Evolutionary conservation across 352 stramenopile species (phyloP).

Genomic region (Globisporangium acanthophoron): DNA sequence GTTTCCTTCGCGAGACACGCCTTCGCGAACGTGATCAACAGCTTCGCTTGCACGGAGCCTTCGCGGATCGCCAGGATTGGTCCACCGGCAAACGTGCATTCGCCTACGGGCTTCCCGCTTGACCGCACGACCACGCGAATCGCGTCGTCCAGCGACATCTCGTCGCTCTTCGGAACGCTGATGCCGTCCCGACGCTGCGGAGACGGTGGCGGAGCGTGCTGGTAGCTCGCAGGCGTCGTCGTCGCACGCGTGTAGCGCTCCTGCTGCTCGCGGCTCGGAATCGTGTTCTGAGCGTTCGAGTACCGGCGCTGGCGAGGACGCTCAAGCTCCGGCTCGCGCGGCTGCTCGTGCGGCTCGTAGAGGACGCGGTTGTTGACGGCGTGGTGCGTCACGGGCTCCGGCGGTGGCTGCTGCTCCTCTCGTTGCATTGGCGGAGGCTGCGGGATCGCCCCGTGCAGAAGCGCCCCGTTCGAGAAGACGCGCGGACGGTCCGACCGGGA

Average conservation of each 20-base stretch:
- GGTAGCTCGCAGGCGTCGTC: background rate
- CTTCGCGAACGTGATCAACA: conserved; percentile 71
- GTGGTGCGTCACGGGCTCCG: background rate
- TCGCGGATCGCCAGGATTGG: conserved; percentile 55
- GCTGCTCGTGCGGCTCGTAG: conserved; percentile 3
- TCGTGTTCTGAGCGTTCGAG: conserved; percentile 6
- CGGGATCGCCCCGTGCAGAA: background rate
- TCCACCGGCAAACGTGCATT: conserved; percentile 61
- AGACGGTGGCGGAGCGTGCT: background rate
- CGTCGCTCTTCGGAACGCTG: conserved; percentile 7
- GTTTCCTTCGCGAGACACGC: conserved; percentile 64
- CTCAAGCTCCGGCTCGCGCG: conserved; percentile 4
- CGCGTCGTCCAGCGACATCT: conserved; percentile 46
- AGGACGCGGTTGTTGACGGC: conserved; percentile 5
- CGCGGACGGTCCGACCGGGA: background rate
- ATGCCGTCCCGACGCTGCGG: conserved; percentile 1
- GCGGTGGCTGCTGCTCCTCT: background rate
- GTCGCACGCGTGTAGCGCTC: conserved; percentile 5
- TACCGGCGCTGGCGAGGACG: conserved; percentile 7
- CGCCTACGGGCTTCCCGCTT: conserved; percentile 43
- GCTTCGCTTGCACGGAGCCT: conserved; percentile 56
- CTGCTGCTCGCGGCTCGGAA: background rate
- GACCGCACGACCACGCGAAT: conserved; percentile 49
- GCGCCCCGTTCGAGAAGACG: conserved; percentile 11
- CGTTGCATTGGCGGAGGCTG: background rate